These are phyloP conservation scores for Diutina mesorugosa DNA, from an alignment of 1,139 yeast genomes.

Conservation along the genomic window DNA sequence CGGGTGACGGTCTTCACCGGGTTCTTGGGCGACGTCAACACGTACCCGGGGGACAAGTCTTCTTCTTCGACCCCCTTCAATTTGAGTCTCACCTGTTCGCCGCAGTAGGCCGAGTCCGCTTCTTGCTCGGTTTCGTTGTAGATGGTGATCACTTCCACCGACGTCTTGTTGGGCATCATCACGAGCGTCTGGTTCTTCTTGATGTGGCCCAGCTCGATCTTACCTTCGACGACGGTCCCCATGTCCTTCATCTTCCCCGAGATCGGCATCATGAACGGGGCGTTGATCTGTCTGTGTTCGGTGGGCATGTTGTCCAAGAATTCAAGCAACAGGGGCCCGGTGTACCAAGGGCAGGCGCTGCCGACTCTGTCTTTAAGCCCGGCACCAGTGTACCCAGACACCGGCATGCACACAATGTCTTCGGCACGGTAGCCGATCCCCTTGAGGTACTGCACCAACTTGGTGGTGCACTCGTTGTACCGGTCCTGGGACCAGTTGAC, in stretches of 20 bases:
- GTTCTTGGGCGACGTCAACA: slow-evolving; percentile 67
- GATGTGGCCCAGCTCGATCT: slow-evolving; percentile 82
- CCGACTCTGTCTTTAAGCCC: slow-evolving; percentile 83
- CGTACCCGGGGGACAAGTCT: slow-evolving; percentile 85
- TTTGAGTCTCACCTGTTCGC: slow-evolving; percentile 93
- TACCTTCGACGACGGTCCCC: slow-evolving; percentile 97
- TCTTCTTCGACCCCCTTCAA: slow-evolving; percentile 96
- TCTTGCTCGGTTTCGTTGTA: slow-evolving; percentile 94
- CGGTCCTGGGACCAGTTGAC: slow-evolving; percentile 94
- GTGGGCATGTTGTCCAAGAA: slow-evolving; percentile 75
- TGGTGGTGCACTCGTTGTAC: slow-evolving; percentile 87
- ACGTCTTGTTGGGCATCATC: slow-evolving; percentile 83
- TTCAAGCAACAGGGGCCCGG: slow-evolving; percentile 85
- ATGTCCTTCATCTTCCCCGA: slow-evolving; percentile 90
- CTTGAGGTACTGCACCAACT: slow-evolving; percentile 64
- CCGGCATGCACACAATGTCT: slow-evolving; percentile 89
- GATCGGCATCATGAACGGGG: slow-evolving; percentile 95
- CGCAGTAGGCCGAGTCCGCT: slow-evolving; percentile 81
- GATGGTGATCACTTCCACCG: slow-evolving; percentile 75
- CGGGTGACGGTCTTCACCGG: slow-evolving; percentile 87
- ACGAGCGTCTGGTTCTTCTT: slow-evolving; percentile 66
- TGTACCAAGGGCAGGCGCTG: slow-evolving; percentile 81
- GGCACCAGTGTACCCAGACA: slow-evolving; percentile 95
- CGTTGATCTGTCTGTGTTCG: slow-evolving; percentile 75
- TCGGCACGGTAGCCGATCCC: slow-evolving; percentile 85